A percentile compares a stretch with the other conserved stretches of the same genome.
phyloP scores from a whole-genome alignment of 768 basidiomycete genomes.

The Boletellus ananas region DNA sequence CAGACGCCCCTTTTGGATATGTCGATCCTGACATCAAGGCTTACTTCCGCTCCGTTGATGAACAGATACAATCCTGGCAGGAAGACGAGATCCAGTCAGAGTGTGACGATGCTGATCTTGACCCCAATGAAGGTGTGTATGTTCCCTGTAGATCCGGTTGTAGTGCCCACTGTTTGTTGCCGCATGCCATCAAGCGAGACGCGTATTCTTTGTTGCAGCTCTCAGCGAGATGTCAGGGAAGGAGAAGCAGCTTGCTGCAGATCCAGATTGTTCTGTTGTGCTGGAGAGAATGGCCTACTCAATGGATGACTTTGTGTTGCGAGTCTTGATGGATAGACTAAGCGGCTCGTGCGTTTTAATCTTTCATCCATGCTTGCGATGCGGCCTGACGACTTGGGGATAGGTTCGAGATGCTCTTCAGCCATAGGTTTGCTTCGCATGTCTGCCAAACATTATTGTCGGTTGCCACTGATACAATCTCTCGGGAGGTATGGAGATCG shows the following conservation, averaged over 20 bases:
- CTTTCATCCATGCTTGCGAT: constrained; percentile 1
- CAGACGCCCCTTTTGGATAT: constrained; percentile 84
- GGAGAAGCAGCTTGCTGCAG: constrained; percentile 87
- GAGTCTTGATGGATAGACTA: constrained; percentile 86
- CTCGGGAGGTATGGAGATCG: constrained; percentile 54
- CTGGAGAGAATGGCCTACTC: constrained; percentile 88
- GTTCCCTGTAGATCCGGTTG: neutral
- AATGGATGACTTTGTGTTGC: constrained; percentile 94
- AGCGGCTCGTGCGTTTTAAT: constrained; percentile 72
- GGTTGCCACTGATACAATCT: constrained; percentile 58
- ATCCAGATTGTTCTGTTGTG: constrained; percentile 89
- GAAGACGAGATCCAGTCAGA: constrained; percentile 39
- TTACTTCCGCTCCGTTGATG: constrained; percentile 86
- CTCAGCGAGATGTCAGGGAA: constrained; percentile 81
- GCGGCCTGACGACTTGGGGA: constrained; percentile 3
- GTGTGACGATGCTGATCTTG: constrained; percentile 44
- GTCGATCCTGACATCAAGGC: constrained; percentile 89
- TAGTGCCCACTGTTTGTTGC: neutral
- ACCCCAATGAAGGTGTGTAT: constrained; percentile 66
- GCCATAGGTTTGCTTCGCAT: constrained; percentile 92
- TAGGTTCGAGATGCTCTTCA: constrained; percentile 62
- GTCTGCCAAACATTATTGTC: constrained; percentile 88
- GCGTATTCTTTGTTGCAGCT: constrained; percentile 77
- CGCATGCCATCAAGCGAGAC: constrained; percentile 48
- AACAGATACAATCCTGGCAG: constrained; percentile 87